Conservation (phyloP, 805 yeast genomes). For the Pichia scutulata region DNA sequence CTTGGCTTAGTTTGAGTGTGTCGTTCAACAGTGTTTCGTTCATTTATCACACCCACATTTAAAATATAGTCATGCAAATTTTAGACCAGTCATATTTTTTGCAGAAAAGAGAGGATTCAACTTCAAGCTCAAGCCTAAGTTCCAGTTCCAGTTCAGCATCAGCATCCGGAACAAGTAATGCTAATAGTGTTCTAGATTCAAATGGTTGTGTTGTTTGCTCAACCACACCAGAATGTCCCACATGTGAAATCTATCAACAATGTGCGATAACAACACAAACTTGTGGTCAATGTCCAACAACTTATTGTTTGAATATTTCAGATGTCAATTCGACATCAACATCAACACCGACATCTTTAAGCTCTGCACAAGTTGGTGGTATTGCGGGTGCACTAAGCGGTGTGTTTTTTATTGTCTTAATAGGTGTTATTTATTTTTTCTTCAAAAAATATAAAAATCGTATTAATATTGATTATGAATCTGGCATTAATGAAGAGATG, state of each 20-base stretch:
- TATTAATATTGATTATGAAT: slow-evolving; percentile 16
- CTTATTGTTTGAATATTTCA: slow-evolving; percentile 37
- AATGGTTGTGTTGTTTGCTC: slow-evolving; percentile 27
- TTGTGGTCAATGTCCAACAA: slow-evolving; percentile 49
- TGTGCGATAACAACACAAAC: slow-evolving; percentile 52
- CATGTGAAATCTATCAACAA: slow-evolving; percentile 42
- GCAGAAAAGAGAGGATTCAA: background rate
- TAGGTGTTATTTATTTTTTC: slow-evolving; percentile 34
- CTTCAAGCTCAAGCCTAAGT: background rate
- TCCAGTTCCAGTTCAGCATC: background rate
- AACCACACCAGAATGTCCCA: slow-evolving; percentile 41
- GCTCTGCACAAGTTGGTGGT: slow-evolving; percentile 40
- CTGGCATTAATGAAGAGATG: slow-evolving; percentile 8
- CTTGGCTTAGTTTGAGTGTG: background rate
- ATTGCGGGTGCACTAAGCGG: slow-evolving; percentile 71
- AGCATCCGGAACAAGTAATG: background rate
- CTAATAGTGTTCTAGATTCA: background rate
- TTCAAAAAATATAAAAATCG: slow-evolving; percentile 35
- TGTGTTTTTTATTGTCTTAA: slow-evolving; percentile 36
- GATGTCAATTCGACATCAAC: slow-evolving; percentile 15
- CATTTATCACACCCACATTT: background rate
- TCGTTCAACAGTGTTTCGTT: background rate
- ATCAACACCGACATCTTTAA: slow-evolving; percentile 9
- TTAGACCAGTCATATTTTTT: background rate
- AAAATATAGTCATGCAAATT: background rate